phyloP scores from a whole-genome alignment of 176 grass and related monocot species.

The Metroxylon sagu region DNA sequence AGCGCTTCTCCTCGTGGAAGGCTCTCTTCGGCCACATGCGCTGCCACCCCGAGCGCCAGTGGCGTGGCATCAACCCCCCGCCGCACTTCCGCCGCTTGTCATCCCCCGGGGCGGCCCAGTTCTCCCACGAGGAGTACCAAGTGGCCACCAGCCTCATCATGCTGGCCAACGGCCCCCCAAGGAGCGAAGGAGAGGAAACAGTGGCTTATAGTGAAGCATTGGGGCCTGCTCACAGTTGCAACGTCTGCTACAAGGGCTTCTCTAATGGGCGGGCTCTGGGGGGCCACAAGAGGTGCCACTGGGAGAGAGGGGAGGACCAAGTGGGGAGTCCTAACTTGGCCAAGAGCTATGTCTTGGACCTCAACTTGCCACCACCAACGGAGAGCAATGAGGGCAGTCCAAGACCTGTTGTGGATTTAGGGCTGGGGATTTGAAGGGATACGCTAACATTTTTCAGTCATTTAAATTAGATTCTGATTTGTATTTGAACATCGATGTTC shows the following conservation, averaged over 20 bases:
- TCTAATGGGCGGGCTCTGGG: not conserved
- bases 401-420: not conserved
- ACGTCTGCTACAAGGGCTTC: not conserved
- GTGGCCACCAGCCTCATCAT: conserved; percentile 4
- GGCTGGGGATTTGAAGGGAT: not conserved
- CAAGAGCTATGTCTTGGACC: not conserved
- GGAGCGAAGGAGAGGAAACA: too few relatives aligned
- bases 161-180: not conserved
- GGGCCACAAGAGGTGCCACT: not conserved
- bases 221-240: not conserved
- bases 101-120: too few relatives aligned
- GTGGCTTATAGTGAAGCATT: not conserved
- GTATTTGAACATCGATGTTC: too few relatives aligned
- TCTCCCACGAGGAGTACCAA: conserved; percentile 5
- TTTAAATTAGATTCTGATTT: too few relatives aligned
- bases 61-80: conserved; percentile 39
- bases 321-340: not conserved
- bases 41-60: conserved; percentile 40
- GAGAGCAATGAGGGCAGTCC: not conserved
- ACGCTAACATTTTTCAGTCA: too few relatives aligned
- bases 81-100: not conserved
- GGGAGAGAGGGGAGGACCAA: not conserved
- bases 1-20: conserved; percentile 33
- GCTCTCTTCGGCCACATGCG: conserved; percentile 49
- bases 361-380: conserved; percentile 9